Conservation (phyloP, 441 rosid genomes). For the Adansonia rubrostipa region DNA sequence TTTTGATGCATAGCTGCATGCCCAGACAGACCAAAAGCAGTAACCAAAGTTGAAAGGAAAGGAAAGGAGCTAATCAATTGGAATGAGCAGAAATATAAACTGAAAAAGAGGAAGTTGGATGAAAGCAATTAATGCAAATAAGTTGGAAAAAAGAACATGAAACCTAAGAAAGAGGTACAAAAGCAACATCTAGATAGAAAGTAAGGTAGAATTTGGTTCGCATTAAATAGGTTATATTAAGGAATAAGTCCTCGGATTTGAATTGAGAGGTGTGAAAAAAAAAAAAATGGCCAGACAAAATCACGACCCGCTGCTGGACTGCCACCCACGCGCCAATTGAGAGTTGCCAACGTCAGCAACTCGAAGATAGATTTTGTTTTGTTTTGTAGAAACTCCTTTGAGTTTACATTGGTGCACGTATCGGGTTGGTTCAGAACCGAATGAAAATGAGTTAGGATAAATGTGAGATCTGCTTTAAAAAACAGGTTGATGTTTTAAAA, state of each 20-base stretch:
- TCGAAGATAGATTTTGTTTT: constrained; percentile 11
- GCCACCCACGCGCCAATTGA: constrained; percentile 38
- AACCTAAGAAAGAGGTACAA: constrained; percentile 6
- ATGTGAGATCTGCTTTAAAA: too few relatives aligned
- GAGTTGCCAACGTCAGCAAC: constrained; percentile 31
- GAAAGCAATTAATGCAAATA: background rate
- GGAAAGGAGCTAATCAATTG: background rate
- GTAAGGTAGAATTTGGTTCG: constrained; percentile 6
- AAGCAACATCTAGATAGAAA: constrained; percentile 1
- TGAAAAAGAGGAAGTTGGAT: background rate
- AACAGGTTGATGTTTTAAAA: too few relatives aligned
- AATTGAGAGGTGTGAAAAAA: constrained; percentile 16
- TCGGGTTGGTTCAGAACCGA: too few relatives aligned
- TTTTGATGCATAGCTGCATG: background rate
- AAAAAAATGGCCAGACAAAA: background rate
- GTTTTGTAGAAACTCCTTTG: background rate
- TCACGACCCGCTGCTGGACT: constrained; percentile 19
- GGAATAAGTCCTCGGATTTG: constrained; percentile 13
- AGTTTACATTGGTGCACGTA: too few relatives aligned
- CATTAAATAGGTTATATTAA: background rate
- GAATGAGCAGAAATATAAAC: constrained; percentile 7
- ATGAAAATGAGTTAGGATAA: too few relatives aligned
- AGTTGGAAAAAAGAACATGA: background rate
- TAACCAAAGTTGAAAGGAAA: constrained; percentile 13
- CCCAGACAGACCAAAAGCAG: constrained; percentile 4